Evolutionary conservation across 495 filamentous ascomycete genomes (phyloP), one percentile per base, ranked within the genome.

Genomic region (Lophiostoma macrostomum): DNA sequence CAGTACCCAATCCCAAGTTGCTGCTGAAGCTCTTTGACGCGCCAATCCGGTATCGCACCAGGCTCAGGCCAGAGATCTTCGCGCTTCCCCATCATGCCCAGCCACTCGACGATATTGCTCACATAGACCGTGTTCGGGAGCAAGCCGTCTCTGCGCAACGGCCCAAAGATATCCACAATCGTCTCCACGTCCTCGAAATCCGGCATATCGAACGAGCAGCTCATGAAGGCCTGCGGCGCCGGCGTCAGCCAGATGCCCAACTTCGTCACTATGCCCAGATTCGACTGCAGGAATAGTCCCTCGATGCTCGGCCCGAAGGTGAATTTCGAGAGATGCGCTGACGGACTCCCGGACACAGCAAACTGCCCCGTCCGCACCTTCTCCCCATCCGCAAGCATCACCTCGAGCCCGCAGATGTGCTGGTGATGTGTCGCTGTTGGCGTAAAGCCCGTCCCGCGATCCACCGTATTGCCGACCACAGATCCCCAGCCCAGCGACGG

Each of bases 191-290:
- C 72, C 11, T 76, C 72, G 30, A 72, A 71, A 14, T 68, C 64
- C 6, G 69, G 71, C 65, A 76, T 72, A 52, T 73, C 67, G 50
- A 76, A 76, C 12, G 67, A 64, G 66, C 74, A 77, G 6, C 70
- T 68, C 69, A 77, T 73, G 63, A 71, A 78, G 1, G 74, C 71
- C 50, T 76, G 67, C 6, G 75, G 75, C 44, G 74, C 72, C 1
- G 71, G 71, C 4, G 69, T 72, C 29, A 77, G 55, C 68, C 69
- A 72, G 24, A 77, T 64, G 25, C 71, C 69, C 63, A 77, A 62
- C 51, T 76, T 76, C 12, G 75, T 76, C 4, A 77, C 75, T 22
- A 77, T 70, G 16, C 71, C 75, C 14, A 77, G 63, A 38, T 76
- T 77, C 43, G 66, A 70, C 55, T 78, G 74, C 32, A 76, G 47